Conservation (phyloP, 78 protist species). For the Dictyostelium discoideum region dicty_2.7 NC_007089.4:4114001-4114500, state of each 20-base stretch:
- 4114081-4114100: neutral
- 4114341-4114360: conserved; percentile 12
- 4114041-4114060: conserved; percentile 47
- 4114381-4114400: conserved; percentile 19
- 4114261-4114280: neutral
- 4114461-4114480: conserved; percentile 70
- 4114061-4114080: conserved; percentile 11
- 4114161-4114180: conserved; percentile 48
- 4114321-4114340: neutral
- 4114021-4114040: conserved; percentile 70
- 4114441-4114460: conserved; percentile 61
- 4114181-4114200: conserved; percentile 53
- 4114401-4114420: neutral
- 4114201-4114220: neutral
- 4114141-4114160: conserved; percentile 59
- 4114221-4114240: neutral
- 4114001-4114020: conserved; percentile 32
- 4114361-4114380: conserved; percentile 52
- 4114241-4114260: neutral
- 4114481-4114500: conserved; percentile 61
- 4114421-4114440: conserved; percentile 67
- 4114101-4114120: conserved; percentile 36
- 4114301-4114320: too few species aligned
- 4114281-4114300: too few species aligned
- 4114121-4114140: conserved; percentile 37